Percentiles rank a stretch among this genome's conserved stretches.
phyloP scores from a whole-genome alignment of 2,329 filamentous ascomycete species.

The Alternaria sp. region DNA sequence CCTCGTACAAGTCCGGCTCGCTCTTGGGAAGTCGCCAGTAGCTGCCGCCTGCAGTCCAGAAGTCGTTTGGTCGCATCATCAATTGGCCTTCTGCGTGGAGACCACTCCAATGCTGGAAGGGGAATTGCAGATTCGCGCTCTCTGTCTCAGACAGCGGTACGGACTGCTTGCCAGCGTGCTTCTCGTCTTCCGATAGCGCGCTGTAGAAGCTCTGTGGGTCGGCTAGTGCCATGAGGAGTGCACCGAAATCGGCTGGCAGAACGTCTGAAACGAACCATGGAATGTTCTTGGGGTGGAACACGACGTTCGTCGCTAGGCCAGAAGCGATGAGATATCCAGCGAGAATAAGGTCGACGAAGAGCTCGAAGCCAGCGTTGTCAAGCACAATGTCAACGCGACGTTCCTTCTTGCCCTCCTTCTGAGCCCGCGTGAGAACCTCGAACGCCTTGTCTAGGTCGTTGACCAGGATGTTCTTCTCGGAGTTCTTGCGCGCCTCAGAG shows the following conservation, averaged over 20 bases:
- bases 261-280: constrained; percentile 99
- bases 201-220: constrained; percentile 81
- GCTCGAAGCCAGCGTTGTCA: constrained; percentile 96
- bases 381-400: constrained; percentile 91
- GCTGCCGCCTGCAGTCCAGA: constrained; percentile 88
- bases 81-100: constrained; percentile 86
- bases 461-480: constrained; percentile 88
- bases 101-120: constrained; percentile 81
- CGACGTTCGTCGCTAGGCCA: constrained; percentile 82
- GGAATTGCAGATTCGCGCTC: constrained; percentile 69
- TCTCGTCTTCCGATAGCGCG: constrained; percentile 71
- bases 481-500: constrained; percentile 80
- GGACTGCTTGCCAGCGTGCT: constrained; percentile 61
- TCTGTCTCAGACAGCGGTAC: constrained; percentile 72
- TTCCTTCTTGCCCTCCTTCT: constrained; percentile 67
- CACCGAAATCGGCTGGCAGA: constrained; percentile 80
- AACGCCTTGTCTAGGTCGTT: constrained; percentile 84
- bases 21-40: constrained; percentile 84
- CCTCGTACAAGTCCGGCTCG: constrained; percentile 72
- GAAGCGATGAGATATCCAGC: constrained; percentile 87
- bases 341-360: constrained; percentile 92
- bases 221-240: constrained; percentile 81
- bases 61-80: constrained; percentile 80
- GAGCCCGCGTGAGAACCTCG: constrained; percentile 68
- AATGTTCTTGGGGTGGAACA: constrained; percentile 92